Conservation (phyloP, 257 asterid species). For the Cynanchum wilfordii region DNA sequence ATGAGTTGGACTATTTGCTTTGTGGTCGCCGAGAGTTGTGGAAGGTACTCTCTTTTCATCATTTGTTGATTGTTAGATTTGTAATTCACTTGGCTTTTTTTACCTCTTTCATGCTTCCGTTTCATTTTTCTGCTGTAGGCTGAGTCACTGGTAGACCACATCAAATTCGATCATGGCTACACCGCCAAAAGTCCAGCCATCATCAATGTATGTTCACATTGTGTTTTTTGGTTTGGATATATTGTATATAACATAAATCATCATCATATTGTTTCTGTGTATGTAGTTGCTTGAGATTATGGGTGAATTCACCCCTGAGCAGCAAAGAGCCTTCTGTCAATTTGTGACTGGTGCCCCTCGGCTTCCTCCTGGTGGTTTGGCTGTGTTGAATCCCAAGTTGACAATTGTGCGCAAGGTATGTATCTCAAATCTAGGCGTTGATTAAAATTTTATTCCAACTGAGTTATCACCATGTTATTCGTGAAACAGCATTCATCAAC, state of each 20-base stretch:
- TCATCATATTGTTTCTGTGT: not conserved
- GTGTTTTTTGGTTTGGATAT: not conserved
- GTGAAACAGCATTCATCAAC: slow-evolving; percentile 75
- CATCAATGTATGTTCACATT: slow-evolving; percentile 44
- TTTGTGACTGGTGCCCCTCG: slow-evolving; percentile 99
- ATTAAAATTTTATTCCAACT: not conserved
- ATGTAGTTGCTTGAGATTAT: slow-evolving; percentile 87
- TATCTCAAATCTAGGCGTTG: not conserved
- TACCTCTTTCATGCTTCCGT: not conserved
- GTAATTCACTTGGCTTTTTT: not conserved
- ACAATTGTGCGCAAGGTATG: slow-evolving; percentile 95
- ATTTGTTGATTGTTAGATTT: not conserved
- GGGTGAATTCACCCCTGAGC: slow-evolving; percentile 93
- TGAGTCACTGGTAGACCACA: slow-evolving; percentile 81
- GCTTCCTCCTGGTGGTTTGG: slow-evolving; percentile 98
- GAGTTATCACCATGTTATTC: not conserved
- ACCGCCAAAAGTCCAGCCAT: slow-evolving; percentile 95
- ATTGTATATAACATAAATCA: no score
- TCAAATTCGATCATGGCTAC: slow-evolving; percentile 97
- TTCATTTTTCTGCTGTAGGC: slow-evolving; percentile 52
- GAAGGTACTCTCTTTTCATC: slow-evolving; percentile 52
- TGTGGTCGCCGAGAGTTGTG: slow-evolving; percentile 97
- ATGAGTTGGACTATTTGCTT: slow-evolving; percentile 88
- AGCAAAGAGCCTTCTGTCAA: slow-evolving; percentile 93
- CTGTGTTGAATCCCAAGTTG: slow-evolving; percentile 87